Percentiles rank a stretch among this genome's conserved stretches.
Evolutionary conservation across 108 stramenopile genomes (phyloP).

Genomic region (Conticribra guillardii): DNA sequence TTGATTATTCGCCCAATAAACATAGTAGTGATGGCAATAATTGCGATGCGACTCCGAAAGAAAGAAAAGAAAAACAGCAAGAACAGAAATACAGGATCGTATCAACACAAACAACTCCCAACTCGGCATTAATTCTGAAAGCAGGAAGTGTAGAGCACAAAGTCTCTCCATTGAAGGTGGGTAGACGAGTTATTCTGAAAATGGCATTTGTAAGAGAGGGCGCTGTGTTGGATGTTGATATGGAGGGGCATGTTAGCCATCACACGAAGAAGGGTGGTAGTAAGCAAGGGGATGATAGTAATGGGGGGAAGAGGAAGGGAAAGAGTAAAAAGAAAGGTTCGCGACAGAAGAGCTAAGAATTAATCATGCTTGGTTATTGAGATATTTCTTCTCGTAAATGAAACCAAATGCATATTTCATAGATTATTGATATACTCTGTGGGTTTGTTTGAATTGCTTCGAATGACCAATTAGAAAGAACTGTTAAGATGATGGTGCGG

Average conservation of each 20-base stretch:
- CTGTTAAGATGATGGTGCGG: no score
- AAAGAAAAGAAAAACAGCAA: no score
- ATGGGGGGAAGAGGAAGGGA: background rate
- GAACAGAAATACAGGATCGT: background rate
- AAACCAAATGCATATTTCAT: no score
- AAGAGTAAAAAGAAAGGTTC: no score
- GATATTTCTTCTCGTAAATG: no score
- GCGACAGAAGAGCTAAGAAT: no score
- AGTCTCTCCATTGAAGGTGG: constrained; percentile 28
- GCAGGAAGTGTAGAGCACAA: constrained; percentile 40
- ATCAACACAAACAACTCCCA: constrained; percentile 44
- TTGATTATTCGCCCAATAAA: background rate
- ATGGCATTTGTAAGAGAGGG: constrained; percentile 43
- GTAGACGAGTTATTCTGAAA: constrained; percentile 33
- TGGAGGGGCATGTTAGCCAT: constrained; percentile 36
- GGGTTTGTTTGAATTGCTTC: no score
- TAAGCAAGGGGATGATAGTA: no score
- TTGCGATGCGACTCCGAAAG: background rate
- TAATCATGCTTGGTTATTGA: no score
- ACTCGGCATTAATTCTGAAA: constrained; percentile 42
- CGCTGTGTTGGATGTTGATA: constrained; percentile 23
- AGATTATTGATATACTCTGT: no score
- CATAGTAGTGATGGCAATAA: background rate
- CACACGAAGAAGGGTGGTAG: background rate
- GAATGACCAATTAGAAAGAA: no score